Evolutionary conservation across 2,329 filamentous ascomycete genomes (phyloP).

Genomic region (Aspergillus sp.): DNA sequence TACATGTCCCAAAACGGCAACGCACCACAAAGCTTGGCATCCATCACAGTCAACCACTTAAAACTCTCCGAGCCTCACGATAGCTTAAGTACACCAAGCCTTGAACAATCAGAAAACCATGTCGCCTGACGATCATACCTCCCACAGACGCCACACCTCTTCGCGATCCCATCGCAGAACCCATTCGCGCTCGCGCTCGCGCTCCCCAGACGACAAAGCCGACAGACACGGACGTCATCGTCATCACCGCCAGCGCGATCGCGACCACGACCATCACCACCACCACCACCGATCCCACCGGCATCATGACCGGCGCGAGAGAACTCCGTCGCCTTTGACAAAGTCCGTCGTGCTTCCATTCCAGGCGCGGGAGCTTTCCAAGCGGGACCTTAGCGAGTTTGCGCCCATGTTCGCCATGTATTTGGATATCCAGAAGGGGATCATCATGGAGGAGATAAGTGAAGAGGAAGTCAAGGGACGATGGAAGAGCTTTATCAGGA

Average conservation of each 20-base stretch:
- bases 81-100: too few relatives aligned
- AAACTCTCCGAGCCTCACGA: too few relatives aligned
- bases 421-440: slow-evolving; percentile 80
- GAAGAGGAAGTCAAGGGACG: slow-evolving; percentile 75
- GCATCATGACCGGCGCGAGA: slow-evolving; percentile 10
- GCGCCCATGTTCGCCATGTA: slow-evolving; percentile 77
- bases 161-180: slow-evolving; percentile 8
- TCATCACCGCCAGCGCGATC: slow-evolving; percentile 22
- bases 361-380: slow-evolving; percentile 63
- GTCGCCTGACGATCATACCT: slow-evolving; percentile 14
- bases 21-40: slow-evolving; percentile 13
- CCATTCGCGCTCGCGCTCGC: slow-evolving; percentile 31
- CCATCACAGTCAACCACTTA: background rate
- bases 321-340: slow-evolving; percentile 8
- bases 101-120: background rate
- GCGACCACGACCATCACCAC: slow-evolving; percentile 27
- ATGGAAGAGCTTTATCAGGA: slow-evolving; percentile 89
- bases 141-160: slow-evolving; percentile 18
- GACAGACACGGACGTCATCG: slow-evolving; percentile 27
- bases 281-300: slow-evolving; percentile 14
- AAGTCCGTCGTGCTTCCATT: slow-evolving; percentile 57
- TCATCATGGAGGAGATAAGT: slow-evolving; percentile 65
- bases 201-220: slow-evolving; percentile 31
- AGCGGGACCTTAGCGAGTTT: slow-evolving; percentile 65
- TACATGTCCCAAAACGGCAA: background rate